Base-by-base conservation (phyloP, 2,329 filamentous ascomycete species). In the Penicillium sp. region DNA sequence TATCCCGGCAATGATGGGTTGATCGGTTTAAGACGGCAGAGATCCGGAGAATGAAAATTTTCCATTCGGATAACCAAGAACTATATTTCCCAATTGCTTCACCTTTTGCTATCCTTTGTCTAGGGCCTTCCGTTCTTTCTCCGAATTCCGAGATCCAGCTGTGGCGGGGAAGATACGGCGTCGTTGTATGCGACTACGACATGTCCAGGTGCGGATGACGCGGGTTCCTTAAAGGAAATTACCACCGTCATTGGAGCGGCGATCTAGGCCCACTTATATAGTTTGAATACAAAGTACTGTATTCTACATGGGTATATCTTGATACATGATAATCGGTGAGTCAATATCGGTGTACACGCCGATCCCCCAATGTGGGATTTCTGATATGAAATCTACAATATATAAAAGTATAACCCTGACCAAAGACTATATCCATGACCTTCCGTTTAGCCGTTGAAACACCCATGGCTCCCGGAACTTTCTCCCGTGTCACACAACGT, bases 261-360 rank as follows among this genome's bases (percentile, higher is more conserved):
- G 65, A 67, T 66, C 65, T n/a, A 61, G 63, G 63, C 63, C 65
- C 65, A 66, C 63, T 37, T 21, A 19, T 47, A 46, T 55, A 50
- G 33, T 58, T 50, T 66, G 60, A 55, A 59, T 63, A 35, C 33
- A 35, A 17, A 8, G 33, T 35, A 47, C 55, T 61, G 42, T 56
- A 55, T 64, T 54, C 46, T 45, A 43, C 25, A 31, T 27, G 21
- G 51, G 33, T 47, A 25, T 50, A 27, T 54, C 15, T n/a, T 42
- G n/a, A 13, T n/a, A 33, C 37, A 42, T 15, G 21, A 50, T 19
- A 33, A 52, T 10, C 31, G 48, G 35, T 43, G 38, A 48, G 35
- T 27, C 15, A 48, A 46, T 51, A 62, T 62, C 52, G 59, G 62
- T 38, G 38, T 57, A 47, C 61, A 59, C 59, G 41, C 27, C 19